Conservation (phyloP, 306 rosid species). For the Malus orientalis region DNA sequence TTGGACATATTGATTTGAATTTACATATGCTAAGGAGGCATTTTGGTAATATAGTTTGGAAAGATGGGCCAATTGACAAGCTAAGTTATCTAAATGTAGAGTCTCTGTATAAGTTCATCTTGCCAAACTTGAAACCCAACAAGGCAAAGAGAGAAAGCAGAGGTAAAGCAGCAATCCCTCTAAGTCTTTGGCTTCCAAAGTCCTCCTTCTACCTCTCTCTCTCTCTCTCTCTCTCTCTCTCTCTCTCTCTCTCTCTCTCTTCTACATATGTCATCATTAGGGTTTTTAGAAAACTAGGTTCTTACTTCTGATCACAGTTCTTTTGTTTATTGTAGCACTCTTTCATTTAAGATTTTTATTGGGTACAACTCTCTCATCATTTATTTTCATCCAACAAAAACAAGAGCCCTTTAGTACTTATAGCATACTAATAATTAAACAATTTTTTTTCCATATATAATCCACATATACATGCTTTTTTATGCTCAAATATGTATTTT, state of each 20-base stretch:
- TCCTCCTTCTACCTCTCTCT: background rate
- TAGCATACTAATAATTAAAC: background rate
- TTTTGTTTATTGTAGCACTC: background rate
- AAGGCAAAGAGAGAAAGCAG: background rate
- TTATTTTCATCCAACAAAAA: background rate
- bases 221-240: background rate
- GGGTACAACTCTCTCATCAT: background rate
- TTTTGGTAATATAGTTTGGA: background rate
- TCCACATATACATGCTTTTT: background rate
- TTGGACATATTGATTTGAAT: background rate
- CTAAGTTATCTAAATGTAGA: background rate
- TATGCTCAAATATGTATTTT: background rate
- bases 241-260: background rate
- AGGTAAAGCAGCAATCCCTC: background rate
- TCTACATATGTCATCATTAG: background rate
- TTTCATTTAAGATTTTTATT: background rate
- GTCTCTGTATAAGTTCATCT: background rate
- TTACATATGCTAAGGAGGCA: background rate
- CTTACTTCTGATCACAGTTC: background rate
- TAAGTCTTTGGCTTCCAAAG: background rate
- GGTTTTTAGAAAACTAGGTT: constrained; percentile 2
- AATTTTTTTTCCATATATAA: background rate
- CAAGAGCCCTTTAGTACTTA: background rate
- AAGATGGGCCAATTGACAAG: background rate
- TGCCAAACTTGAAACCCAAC: background rate